These are phyloP conservation scores for Alternaria incomplexa DNA, from an alignment of 2,329 filamentous ascomycete species.

Conservation along the genomic window DNA sequence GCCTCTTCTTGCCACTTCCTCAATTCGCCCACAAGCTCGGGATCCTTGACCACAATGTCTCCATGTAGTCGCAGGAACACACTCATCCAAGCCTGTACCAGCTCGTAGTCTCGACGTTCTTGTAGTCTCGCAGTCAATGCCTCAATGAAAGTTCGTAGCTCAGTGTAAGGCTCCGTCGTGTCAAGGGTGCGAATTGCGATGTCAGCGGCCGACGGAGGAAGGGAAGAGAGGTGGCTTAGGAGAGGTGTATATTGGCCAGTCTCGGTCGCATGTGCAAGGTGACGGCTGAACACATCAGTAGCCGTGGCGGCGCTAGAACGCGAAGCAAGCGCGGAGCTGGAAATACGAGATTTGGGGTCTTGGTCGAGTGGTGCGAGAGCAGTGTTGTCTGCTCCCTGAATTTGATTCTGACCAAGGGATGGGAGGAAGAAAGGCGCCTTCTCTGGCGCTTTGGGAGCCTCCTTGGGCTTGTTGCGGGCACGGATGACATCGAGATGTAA, in stretches of 20 bases:
- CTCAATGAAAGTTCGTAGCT: conserved; percentile 79
- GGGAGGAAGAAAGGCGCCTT: conserved; percentile 96
- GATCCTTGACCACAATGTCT: conserved; percentile 60
- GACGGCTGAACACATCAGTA: conserved; percentile 54
- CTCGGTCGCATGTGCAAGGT: conserved; percentile 55
- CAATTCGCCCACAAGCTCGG: conserved; percentile 65
- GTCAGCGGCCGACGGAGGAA: conserved; percentile 85
- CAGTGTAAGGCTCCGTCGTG: conserved; percentile 61
- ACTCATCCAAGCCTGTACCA: conserved; percentile 96
- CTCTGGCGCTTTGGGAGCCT: conserved; percentile 88
- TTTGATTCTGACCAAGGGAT: conserved; percentile 57
- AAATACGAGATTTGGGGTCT: conserved; percentile 40
- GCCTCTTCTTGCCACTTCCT: conserved; percentile 75
- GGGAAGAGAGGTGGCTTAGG: conserved; percentile 77
- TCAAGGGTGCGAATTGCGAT: conserved; percentile 85
- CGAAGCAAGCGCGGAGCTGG: conserved; percentile 41
- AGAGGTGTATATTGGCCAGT: conserved; percentile 70
- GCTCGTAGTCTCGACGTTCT: conserved; percentile 82
- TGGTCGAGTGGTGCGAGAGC: conserved; percentile 16
- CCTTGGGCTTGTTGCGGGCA: conserved; percentile 90
- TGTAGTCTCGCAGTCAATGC: conserved; percentile 75
- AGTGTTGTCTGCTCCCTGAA: conserved; percentile 18
- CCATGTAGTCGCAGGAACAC: conserved; percentile 85
- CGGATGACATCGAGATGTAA: conserved; percentile 89
- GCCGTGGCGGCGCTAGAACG: conserved; percentile 36